Percentiles rank a stretch among this genome's conserved stretches.
These are phyloP conservation scores for Phaffia rhodozyma DNA, from an alignment of 1,284 basidiomycete genomes.

Conservation along the genomic window DNA sequence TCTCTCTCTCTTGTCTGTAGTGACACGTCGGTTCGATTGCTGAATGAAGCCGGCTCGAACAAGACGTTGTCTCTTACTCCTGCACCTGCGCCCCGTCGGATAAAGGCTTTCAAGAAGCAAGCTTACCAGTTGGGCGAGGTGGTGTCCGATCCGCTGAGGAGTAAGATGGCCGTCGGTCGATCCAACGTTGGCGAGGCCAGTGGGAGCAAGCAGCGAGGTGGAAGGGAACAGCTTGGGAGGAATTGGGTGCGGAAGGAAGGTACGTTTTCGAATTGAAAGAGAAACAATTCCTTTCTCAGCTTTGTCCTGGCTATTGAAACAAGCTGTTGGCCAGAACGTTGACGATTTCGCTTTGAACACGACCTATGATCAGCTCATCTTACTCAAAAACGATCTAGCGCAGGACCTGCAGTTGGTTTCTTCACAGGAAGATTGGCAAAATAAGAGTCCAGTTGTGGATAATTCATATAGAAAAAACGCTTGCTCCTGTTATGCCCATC, in stretches of 20 bases:
- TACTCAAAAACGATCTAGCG: not conserved
- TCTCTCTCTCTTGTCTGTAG: not conserved
- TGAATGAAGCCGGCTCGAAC: too few relatives aligned
- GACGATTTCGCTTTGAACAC: not conserved
- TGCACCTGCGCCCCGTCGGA: not conserved
- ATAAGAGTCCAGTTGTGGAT: too few relatives aligned
- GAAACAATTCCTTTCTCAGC: too few relatives aligned
- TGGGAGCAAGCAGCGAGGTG: not conserved
- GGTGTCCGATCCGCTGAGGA: not conserved
- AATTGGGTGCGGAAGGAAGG: constrained; percentile 10
- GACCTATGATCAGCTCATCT: constrained; percentile 1
- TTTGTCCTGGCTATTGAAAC: not conserved
- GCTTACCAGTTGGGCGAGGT: not conserved
- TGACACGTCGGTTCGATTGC: not conserved
- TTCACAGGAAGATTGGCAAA: constrained; percentile 1
- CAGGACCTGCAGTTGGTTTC: constrained; percentile 2
- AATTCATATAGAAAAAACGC: too few relatives aligned
- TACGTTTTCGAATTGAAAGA: not conserved
- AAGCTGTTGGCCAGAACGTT: not conserved
- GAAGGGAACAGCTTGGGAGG: not conserved
- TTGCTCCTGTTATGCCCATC: too few relatives aligned
- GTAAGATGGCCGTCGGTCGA: not conserved
- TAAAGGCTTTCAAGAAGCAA: constrained; percentile 4
- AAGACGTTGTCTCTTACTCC: not conserved
- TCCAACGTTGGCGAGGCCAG: too few relatives aligned